A percentile compares a stretch with the other conserved stretches of the same genome.
Conservation (phyloP, 208 protist genomes). For the Leishmania mexicana region DNA sequence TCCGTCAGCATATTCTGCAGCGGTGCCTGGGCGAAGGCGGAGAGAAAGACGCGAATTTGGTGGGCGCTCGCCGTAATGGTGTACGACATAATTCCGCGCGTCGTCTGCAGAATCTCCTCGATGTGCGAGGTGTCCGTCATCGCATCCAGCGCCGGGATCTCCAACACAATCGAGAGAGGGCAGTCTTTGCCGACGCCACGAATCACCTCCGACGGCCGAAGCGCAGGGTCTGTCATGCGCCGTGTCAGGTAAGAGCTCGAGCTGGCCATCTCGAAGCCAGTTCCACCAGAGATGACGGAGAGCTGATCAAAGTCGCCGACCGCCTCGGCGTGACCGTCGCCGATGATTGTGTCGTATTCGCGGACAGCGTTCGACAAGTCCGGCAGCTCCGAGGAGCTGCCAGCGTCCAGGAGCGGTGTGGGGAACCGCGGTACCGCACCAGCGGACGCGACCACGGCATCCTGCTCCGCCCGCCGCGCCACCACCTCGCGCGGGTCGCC, state of each 20-base stretch:
- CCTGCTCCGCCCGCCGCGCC: slow-evolving; percentile 29
- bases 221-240: slow-evolving; percentile 12
- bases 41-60: slow-evolving; percentile 73
- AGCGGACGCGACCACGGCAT: slow-evolving; percentile 8
- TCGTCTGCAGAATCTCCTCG: slow-evolving; percentile 81
- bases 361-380: slow-evolving; percentile 19
- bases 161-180: slow-evolving; percentile 67
- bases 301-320: slow-evolving; percentile 17
- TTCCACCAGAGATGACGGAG: slow-evolving; percentile 28
- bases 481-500: slow-evolving; percentile 53
- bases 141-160: slow-evolving; percentile 72
- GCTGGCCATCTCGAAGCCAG: slow-evolving; percentile 21
- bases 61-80: slow-evolving; percentile 63
- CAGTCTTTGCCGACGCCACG: slow-evolving; percentile 36
- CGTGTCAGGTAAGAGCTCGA: slow-evolving; percentile 21
- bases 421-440: background rate
- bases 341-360: slow-evolving; percentile 23
- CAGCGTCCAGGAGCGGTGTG: slow-evolving; percentile 4
- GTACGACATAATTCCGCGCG: slow-evolving; percentile 83
- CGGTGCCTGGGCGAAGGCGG: slow-evolving; percentile 31
- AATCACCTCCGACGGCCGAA: slow-evolving; percentile 18
- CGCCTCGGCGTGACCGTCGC: slow-evolving; percentile 5
- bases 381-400: slow-evolving; percentile 23
- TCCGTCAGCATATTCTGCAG: slow-evolving; percentile 51
- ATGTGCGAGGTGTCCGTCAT: slow-evolving; percentile 58